Conservation (phyloP, 116 monocot genomes). For the Cymodocea nodosa region DNA sequence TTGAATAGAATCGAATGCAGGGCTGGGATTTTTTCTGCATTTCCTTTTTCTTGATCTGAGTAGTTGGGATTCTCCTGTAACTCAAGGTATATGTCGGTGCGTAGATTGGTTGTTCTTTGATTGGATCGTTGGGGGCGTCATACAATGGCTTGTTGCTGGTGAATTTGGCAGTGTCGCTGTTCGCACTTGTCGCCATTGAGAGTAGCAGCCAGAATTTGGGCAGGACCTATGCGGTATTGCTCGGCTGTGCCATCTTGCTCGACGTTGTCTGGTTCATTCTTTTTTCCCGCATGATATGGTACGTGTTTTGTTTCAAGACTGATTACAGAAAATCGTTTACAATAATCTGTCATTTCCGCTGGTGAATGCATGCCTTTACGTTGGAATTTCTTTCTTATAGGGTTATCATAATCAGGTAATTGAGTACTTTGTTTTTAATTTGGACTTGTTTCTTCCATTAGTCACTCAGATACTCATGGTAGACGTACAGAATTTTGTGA, state of each 20-base stretch:
- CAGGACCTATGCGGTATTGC: constrained; percentile 74
- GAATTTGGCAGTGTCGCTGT: constrained; percentile 71
- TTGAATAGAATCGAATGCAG: no score
- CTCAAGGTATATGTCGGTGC: background rate
- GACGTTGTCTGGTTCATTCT: constrained; percentile 81
- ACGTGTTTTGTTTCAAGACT: constrained; percentile 2
- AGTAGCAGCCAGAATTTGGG: constrained; percentile 85
- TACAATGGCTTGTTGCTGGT: constrained; percentile 81
- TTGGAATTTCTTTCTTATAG: no score
- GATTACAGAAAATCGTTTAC: background rate
- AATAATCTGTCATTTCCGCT: background rate
- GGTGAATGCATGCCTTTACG: no score
- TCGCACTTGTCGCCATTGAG: constrained; percentile 86
- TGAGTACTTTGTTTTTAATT: no score
- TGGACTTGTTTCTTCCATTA: no score
- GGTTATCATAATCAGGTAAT: no score
- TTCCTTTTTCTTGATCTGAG: background rate
- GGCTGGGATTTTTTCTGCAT: no score
- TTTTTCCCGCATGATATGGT: constrained; percentile 70
- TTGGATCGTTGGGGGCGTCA: constrained; percentile 73
- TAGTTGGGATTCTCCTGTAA: background rate
- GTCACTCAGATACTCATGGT: no score
- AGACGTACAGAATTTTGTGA: no score
- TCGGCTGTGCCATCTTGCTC: constrained; percentile 57
- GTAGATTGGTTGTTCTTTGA: constrained; percentile 81